These are phyloP conservation scores for Heritiera littoralis DNA, from an alignment of 345 rosid species.

Conservation along the genomic window DNA sequence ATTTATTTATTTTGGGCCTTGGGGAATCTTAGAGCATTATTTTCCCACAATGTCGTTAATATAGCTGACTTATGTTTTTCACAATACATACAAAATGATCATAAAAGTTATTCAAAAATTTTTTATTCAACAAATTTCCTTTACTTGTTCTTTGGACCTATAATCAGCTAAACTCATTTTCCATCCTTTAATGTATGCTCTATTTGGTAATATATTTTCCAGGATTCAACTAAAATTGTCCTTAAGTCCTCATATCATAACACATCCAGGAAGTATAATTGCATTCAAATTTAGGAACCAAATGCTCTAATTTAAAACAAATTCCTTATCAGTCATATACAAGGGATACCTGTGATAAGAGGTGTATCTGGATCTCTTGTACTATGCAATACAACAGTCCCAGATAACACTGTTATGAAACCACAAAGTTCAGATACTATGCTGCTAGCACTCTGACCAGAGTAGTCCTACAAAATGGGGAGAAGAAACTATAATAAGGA, in stretches of 20 bases:
- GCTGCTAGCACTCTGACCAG: slow-evolving; percentile 76
- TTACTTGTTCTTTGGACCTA: background rate
- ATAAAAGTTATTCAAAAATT: background rate
- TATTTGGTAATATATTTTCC: background rate
- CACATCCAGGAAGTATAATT: background rate
- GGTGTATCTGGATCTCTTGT: slow-evolving; percentile 71
- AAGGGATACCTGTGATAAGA: slow-evolving; percentile 54
- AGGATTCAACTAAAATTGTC: background rate
- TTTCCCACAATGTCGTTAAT: background rate
- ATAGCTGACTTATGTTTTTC: background rate
- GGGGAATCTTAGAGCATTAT: background rate
- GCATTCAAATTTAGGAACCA: slow-evolving; percentile 7
- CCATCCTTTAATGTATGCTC: background rate
- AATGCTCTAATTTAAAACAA: slow-evolving; percentile 12
- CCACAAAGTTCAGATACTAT: slow-evolving; percentile 78
- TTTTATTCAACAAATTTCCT: background rate
- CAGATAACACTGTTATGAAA: slow-evolving; percentile 68
- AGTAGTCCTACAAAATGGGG: slow-evolving; percentile 52
- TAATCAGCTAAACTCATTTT: background rate
- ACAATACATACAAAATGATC: background rate
- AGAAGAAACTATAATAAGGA: slow-evolving; percentile 2
- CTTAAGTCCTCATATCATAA: background rate
- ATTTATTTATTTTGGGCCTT: background rate
- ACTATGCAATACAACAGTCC: slow-evolving; percentile 67
- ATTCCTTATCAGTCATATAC: background rate